Conservation (phyloP, 306 rosid species). For the Castanea sativa region DNA sequence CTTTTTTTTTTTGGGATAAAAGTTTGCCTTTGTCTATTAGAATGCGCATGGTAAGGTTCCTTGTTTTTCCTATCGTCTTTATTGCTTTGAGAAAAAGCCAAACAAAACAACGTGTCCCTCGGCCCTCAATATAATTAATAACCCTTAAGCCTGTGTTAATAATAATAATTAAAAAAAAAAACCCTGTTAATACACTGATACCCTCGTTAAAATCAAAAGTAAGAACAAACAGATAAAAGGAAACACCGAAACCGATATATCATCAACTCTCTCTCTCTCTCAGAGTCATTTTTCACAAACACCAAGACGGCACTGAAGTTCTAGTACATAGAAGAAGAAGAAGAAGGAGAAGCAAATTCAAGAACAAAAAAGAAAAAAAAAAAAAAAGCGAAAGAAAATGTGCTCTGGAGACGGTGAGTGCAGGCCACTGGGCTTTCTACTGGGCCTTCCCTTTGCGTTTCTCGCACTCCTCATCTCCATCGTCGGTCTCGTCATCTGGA, state of each 20-base stretch:
- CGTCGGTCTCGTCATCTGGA: constrained; percentile 70
- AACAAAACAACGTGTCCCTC: constrained; percentile 20
- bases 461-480: constrained; percentile 67
- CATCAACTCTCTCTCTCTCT: not conserved
- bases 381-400: constrained; percentile 30
- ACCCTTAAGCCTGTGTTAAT: no score
- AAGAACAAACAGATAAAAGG: not conserved
- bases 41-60: no score
- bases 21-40: no score
- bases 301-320: not conserved
- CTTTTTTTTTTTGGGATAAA: no score
- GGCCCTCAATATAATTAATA: not conserved
- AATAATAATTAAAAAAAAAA: no score
- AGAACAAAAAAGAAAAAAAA: no score
- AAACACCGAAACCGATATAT: not conserved
- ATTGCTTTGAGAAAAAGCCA: constrained; percentile 13
- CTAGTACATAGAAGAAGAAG: not conserved
- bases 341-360: not conserved
- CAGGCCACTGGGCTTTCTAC: constrained; percentile 84
- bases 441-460: constrained; percentile 88
- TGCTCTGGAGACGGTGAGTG: constrained; percentile 76
- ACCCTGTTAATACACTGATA: no score
- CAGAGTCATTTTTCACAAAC: not conserved
- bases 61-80: not conserved
- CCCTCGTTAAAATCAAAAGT: not conserved